These are phyloP conservation scores for Phyllosticta citribraziliensis DNA, from an alignment of 2,329 filamentous ascomycete genomes.

Conservation along the genomic window DNA sequence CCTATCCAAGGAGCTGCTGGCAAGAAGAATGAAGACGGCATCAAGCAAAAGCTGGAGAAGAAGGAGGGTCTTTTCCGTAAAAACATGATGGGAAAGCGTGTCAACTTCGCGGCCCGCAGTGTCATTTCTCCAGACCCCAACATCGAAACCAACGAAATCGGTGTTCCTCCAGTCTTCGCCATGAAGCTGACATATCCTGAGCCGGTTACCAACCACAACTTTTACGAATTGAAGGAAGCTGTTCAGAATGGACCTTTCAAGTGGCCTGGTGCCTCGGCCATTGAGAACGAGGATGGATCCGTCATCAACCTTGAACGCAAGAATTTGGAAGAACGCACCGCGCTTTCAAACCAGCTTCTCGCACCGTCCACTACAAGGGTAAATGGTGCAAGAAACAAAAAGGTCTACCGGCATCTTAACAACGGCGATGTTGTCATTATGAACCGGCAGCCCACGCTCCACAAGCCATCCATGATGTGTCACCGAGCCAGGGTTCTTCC, in stretches of 20 bases:
- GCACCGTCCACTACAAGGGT: constrained; percentile 68
- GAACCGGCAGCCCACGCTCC: constrained; percentile 95
- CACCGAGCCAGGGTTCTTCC: constrained; percentile 86
- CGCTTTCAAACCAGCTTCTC: constrained; percentile 85
- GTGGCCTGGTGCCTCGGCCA: constrained; percentile 88
- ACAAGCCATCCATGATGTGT: constrained; percentile 99
- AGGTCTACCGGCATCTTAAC: constrained; percentile 89
- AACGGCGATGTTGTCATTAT: constrained; percentile 97
- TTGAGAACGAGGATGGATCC: constrained; percentile 92
- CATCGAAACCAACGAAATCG: constrained; percentile 97
- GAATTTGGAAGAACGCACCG: constrained; percentile 75
- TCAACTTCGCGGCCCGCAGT: constrained; percentile 94
- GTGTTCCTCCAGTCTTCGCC: constrained; percentile 95
- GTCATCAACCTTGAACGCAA: constrained; percentile 82
- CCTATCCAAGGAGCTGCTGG: constrained; percentile 69
- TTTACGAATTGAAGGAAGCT: constrained; percentile 87
- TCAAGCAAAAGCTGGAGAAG: constrained; percentile 97
- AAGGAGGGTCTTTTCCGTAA: constrained; percentile 97
- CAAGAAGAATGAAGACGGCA: constrained; percentile 76
- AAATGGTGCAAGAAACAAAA: constrained; percentile 78
- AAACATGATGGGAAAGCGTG: constrained; percentile 99
- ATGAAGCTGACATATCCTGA: constrained; percentile 94
- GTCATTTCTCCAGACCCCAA: constrained; percentile 98
- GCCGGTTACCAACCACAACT: constrained; percentile 94
- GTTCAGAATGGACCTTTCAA: constrained; percentile 90